These are phyloP conservation scores for Collybia sordida DNA, from an alignment of 768 basidiomycete species.

Conservation along the genomic window DNA sequence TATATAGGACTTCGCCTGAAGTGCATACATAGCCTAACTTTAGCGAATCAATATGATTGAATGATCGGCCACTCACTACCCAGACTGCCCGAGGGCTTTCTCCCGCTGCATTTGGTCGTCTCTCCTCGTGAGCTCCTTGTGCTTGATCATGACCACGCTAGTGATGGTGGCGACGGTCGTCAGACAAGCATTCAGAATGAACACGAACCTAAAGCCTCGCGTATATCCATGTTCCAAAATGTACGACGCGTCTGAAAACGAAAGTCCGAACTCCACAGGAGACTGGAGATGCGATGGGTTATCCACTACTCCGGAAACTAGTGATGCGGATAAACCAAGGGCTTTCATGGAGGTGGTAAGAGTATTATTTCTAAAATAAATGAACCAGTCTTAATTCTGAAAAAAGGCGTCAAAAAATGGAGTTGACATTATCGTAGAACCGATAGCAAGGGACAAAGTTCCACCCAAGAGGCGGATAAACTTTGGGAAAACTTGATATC, in stretches of 20 bases:
- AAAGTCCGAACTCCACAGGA: slow-evolving; percentile 34
- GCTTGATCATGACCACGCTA: slow-evolving; percentile 59
- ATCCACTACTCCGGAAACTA: slow-evolving; percentile 46
- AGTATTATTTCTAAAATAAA: slow-evolving; percentile 44
- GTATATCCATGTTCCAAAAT: slow-evolving; percentile 53
- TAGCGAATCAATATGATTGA: no score
- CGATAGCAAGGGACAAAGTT: slow-evolving; percentile 63
- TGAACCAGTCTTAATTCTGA: neutral
- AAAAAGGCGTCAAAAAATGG: neutral
- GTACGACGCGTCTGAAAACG: slow-evolving; percentile 30
- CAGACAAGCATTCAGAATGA: slow-evolving; percentile 58
- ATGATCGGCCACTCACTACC: no score
- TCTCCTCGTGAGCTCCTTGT: slow-evolving; percentile 54
- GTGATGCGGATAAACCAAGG: slow-evolving; percentile 33
- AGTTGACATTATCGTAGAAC: slow-evolving; percentile 52
- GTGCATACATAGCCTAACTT: no score
- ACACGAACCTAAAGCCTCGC: slow-evolving; percentile 56
- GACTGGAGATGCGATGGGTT: slow-evolving; percentile 39
- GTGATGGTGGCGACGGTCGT: slow-evolving; percentile 53
- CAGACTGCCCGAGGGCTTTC: no score
- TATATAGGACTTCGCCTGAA: no score
- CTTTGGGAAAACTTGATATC: slow-evolving; percentile 24
- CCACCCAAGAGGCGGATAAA: slow-evolving; percentile 75
- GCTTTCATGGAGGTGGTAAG: slow-evolving; percentile 39
- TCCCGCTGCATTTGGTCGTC: slow-evolving; percentile 38